Conservation (phyloP, 2,329 filamentous ascomycete species). For the Trichoderma sp. region DNA sequence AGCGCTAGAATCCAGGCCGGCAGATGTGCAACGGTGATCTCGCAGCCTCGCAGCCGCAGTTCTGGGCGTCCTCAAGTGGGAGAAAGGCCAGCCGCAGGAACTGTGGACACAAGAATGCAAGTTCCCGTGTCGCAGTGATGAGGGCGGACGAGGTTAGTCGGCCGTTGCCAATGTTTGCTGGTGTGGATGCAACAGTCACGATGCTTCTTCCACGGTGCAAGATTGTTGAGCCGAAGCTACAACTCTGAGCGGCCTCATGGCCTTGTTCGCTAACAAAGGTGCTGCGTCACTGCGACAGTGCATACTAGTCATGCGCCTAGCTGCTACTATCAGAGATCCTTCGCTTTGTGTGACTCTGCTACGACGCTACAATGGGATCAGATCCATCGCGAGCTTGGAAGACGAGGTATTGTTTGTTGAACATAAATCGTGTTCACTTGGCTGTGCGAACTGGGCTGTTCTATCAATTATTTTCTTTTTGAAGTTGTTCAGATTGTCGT, state of each 20-base stretch:
- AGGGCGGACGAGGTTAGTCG: neutral
- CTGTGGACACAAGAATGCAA: conserved; percentile 11
- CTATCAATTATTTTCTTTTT: neutral
- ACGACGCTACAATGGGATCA: neutral
- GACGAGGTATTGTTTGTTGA: neutral
- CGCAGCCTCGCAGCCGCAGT: neutral
- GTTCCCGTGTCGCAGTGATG: conserved; percentile 5
- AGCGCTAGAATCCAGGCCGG: neutral
- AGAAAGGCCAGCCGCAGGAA: neutral
- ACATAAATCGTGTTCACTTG: neutral
- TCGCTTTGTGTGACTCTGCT: neutral
- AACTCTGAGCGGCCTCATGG: neutral
- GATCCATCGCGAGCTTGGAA: neutral
- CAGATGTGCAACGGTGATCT: neutral
- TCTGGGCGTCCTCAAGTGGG: neutral
- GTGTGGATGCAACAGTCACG: neutral
- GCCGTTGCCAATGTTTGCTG: neutral
- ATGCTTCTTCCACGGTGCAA: neutral
- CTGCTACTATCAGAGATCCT: neutral
- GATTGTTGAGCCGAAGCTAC: neutral
- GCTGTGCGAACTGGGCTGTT: neutral
- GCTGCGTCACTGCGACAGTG: neutral
- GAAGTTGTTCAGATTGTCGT: neutral
- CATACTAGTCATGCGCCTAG: neutral
- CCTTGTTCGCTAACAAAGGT: neutral